These are phyloP conservation scores for Rhizopogon salebrosus DNA, from an alignment of 768 basidiomycete genomes.

Conservation along the genomic window DNA sequence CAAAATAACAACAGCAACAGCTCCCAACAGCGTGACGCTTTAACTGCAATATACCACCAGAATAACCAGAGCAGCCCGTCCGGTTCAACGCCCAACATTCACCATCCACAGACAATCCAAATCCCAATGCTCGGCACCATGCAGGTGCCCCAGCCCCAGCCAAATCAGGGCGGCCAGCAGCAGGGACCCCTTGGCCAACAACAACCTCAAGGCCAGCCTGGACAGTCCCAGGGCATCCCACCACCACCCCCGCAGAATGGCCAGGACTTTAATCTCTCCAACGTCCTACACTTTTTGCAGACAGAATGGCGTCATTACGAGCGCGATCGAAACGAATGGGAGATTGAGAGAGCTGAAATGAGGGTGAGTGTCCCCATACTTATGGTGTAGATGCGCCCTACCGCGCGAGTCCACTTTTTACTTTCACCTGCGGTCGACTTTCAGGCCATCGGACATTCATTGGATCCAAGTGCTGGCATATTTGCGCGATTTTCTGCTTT, in stretches of 20 bases:
- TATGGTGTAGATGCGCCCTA: not conserved
- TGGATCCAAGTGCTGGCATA: not conserved
- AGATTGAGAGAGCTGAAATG: constrained; percentile 99
- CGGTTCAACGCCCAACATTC: constrained; percentile 25
- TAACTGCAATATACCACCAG: constrained; percentile 26
- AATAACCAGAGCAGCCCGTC: constrained; percentile 17
- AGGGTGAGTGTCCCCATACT: constrained; percentile 53
- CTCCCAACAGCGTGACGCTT: constrained; percentile 25
- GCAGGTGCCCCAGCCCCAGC: constrained; percentile 52
- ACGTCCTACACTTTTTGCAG: constrained; percentile 95
- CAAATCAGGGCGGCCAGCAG: constrained; percentile 45
- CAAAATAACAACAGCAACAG: constrained; percentile 16
- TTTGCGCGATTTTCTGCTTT: constrained; percentile 4
- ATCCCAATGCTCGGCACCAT: constrained; percentile 71
- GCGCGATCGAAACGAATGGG: constrained; percentile 99
- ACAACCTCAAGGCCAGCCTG: constrained; percentile 47
- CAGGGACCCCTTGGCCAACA: constrained; percentile 30
- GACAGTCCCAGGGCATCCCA: constrained; percentile 53
- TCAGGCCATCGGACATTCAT: not conserved
- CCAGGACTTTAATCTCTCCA: constrained; percentile 90
- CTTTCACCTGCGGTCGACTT: not conserved
- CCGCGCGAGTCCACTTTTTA: not conserved
- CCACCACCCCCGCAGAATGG: constrained; percentile 81
- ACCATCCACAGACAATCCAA: constrained; percentile 39
- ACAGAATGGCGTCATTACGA: constrained; percentile 98